A percentile compares a stretch with the other conserved stretches of the same genome.
Evolutionary conservation across 2,329 filamentous ascomycete genomes (phyloP).

Genomic region (Curvularia hawaiiensis): DNA sequence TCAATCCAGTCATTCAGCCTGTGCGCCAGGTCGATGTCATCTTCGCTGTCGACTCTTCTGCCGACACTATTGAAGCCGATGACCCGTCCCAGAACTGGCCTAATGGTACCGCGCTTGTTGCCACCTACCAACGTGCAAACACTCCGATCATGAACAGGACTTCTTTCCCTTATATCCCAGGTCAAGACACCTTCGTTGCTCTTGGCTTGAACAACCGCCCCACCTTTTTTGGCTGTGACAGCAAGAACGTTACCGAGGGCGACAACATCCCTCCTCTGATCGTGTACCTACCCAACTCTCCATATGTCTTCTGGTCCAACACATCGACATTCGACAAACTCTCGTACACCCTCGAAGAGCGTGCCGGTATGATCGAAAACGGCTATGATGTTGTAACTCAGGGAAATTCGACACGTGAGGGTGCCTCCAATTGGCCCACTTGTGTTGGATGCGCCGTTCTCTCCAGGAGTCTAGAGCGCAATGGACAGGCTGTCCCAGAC

Average conservation of each 20-base stretch:
- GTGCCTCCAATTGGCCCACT: constrained; percentile 67
- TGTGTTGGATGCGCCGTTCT: constrained; percentile 91
- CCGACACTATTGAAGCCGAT: constrained; percentile 62
- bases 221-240: constrained; percentile 81
- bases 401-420: constrained; percentile 77
- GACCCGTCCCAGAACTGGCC: constrained; percentile 64
- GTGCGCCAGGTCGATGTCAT: constrained; percentile 76
- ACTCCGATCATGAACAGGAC: constrained; percentile 68
- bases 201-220: constrained; percentile 74
- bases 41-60: constrained; percentile 79
- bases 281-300: constrained; percentile 87
- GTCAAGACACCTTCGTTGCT: constrained; percentile 78
- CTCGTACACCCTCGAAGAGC: constrained; percentile 66
- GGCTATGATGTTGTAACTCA: constrained; percentile 83
- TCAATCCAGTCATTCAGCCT: constrained; percentile 78
- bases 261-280: constrained; percentile 66
- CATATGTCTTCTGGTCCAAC: constrained; percentile 79
- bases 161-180: constrained; percentile 73
- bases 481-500: constrained; percentile 69
- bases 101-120: constrained; percentile 75
- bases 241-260: constrained; percentile 62
- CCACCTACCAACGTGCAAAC: constrained; percentile 72
- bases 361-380: constrained; percentile 83
- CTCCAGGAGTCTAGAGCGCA: constrained; percentile 74
- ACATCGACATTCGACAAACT: constrained; percentile 72